Conservation (phyloP, 202 grass and related monocot species). For the Dendrocalamus latiflorus region DNA sequence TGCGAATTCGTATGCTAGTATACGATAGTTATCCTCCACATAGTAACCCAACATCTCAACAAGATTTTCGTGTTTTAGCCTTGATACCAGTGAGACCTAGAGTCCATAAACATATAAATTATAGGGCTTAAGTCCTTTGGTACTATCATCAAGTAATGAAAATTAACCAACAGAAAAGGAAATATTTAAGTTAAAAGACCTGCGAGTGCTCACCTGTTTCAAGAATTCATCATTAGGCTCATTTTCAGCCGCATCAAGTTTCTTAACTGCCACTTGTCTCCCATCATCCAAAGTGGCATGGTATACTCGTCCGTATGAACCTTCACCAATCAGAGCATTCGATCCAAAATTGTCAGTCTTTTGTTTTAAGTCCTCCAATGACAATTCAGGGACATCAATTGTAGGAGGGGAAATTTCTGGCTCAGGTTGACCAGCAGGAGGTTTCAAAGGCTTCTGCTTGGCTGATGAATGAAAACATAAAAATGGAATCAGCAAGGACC, state of each 20-base stretch:
- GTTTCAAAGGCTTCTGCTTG: slow-evolving; percentile 47
- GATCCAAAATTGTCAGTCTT: slow-evolving; percentile 88
- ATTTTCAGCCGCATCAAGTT: slow-evolving; percentile 78
- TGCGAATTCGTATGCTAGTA: slow-evolving; percentile 87
- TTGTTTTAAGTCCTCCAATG: slow-evolving; percentile 64
- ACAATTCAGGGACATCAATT: slow-evolving; percentile 70
- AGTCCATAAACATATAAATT: neutral
- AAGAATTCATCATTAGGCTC: slow-evolving; percentile 69
- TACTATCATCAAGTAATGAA: neutral
- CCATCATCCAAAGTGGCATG: slow-evolving; percentile 60
- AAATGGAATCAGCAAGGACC: slow-evolving; percentile 2
- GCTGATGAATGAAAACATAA: slow-evolving; percentile 35
- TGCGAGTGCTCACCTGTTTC: slow-evolving; percentile 48
- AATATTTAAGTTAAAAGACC: neutral
- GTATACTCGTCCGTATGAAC: slow-evolving; percentile 87
- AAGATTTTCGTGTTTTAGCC: slow-evolving; percentile 73
- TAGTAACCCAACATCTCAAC: slow-evolving; percentile 89
- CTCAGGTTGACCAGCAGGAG: slow-evolving; percentile 34
- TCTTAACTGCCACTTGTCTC: slow-evolving; percentile 71
- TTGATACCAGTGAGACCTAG: slow-evolving; percentile 70
- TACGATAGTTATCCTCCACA: slow-evolving; percentile 68
- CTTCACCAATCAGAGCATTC: slow-evolving; percentile 81
- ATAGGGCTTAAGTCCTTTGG: neutral
- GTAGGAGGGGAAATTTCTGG: slow-evolving; percentile 49
- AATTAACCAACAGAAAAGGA: slow-evolving; percentile 1